A percentile compares a stretch with the other conserved stretches of the same genome.
These are phyloP conservation scores for Fusarium sp. DNA, from an alignment of 2,329 filamentous ascomycete genomes.

Conservation along the genomic window DNA sequence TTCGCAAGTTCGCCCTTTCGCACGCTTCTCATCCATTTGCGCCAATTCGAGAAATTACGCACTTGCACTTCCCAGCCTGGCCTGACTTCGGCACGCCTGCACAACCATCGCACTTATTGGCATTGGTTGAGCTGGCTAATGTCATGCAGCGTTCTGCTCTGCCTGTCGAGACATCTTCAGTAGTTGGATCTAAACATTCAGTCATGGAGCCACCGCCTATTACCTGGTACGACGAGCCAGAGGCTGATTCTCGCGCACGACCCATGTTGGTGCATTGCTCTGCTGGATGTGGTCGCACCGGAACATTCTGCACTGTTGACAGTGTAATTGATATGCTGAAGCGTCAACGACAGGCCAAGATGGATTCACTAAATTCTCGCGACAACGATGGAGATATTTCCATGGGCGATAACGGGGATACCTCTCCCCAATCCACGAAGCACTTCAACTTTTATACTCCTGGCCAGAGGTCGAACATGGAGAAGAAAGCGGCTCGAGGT, in stretches of 20 bases:
- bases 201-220: conserved; percentile 52
- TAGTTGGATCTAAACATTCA: conserved; percentile 50
- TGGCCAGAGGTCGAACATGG: conserved; percentile 29
- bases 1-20: conserved; percentile 88
- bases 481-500: conserved; percentile 26
- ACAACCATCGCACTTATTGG: conserved; percentile 86
- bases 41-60: conserved; percentile 91
- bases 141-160: conserved; percentile 73
- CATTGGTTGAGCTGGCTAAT: conserved; percentile 89
- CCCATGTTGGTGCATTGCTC: conserved; percentile 96
- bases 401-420: conserved; percentile 55
- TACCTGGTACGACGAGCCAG: conserved; percentile 70
- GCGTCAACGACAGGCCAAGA: conserved; percentile 71
- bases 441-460: conserved; percentile 43
- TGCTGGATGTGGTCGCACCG: conserved; percentile 93
- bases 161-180: conserved; percentile 59
- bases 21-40: conserved; percentile 83
- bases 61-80: conserved; percentile 96
- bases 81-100: conserved; percentile 96
- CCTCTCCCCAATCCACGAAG: conserved; percentile 48
- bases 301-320: conserved; percentile 96
- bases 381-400: conserved; percentile 60
- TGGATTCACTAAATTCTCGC: conserved; percentile 30
- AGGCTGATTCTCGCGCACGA: conserved; percentile 63
- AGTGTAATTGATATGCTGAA: conserved; percentile 97